Percentiles rank a stretch among this genome's conserved stretches.
These are phyloP conservation scores for Zymoseptoria pseudotritici DNA, from an alignment of 2,329 filamentous ascomycete species.

Conservation along the genomic window DNA sequence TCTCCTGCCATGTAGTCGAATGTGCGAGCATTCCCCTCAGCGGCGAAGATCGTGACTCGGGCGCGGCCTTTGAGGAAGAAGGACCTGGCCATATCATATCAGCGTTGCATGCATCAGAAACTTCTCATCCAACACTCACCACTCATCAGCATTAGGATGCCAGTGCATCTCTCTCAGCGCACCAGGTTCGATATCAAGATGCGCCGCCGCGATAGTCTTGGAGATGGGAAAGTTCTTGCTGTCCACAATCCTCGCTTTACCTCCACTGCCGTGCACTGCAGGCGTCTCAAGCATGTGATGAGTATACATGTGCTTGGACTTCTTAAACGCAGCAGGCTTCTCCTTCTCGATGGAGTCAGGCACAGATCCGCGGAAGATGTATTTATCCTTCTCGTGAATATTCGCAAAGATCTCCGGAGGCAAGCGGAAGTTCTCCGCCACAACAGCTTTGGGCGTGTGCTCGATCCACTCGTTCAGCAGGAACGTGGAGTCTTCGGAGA, in stretches of 20 bases:
- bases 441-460: constrained; percentile 63
- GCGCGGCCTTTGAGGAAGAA: constrained; percentile 69
- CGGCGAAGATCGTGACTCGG: constrained; percentile 65
- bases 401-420: constrained; percentile 62
- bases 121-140: constrained; percentile 59
- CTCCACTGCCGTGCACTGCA: constrained; percentile 59
- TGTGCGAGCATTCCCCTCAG: constrained; percentile 61
- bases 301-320: constrained; percentile 61
- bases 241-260: constrained; percentile 66
- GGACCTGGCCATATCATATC: constrained; percentile 39
- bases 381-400: constrained; percentile 60
- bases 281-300: constrained; percentile 65
- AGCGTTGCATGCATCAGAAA: constrained; percentile 37
- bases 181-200: constrained; percentile 63
- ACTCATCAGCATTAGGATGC: constrained; percentile 73
- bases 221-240: constrained; percentile 69
- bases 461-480: constrained; percentile 66
- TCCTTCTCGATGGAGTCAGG: constrained; percentile 61
- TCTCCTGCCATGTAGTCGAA: constrained; percentile 72
- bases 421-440: constrained; percentile 69
- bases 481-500: constrained; percentile 62
- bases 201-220: constrained; percentile 63
- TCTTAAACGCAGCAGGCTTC: constrained; percentile 55
- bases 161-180: constrained; percentile 75
- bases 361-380: constrained; percentile 63